These are phyloP conservation scores for Oryza punctata DNA, from an alignment of 176 grass and related monocot species.

Conservation along the genomic window DNA sequence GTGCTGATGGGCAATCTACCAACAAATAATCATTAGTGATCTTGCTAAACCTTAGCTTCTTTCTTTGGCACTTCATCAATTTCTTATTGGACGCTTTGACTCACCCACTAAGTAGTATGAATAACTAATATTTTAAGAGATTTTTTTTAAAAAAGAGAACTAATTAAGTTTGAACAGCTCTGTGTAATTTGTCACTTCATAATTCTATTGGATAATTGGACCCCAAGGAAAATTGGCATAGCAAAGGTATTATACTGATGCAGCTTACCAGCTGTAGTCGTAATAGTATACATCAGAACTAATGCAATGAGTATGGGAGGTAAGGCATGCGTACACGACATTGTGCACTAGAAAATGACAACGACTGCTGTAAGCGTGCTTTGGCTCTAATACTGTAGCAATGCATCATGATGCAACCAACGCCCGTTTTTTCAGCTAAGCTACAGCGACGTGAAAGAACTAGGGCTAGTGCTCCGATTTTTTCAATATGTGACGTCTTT, in stretches of 20 bases:
- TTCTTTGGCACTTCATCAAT: background rate
- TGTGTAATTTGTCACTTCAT: background rate
- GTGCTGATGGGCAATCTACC: background rate
- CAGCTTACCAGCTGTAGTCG: background rate
- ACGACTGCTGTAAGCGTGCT: background rate
- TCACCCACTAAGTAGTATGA: constrained; percentile 37
- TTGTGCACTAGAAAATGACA: background rate
- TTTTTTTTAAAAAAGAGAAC: background rate
- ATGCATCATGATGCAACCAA: background rate
- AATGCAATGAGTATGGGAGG: background rate
- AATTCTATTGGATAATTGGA: constrained; percentile 19
- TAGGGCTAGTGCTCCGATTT: background rate
- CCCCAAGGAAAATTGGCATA: background rate
- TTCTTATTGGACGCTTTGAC: constrained; percentile 41
- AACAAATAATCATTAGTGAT: background rate
- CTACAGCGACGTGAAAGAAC: background rate
- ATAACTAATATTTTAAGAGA: background rate
- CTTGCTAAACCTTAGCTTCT: background rate
- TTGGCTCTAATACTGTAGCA: background rate
- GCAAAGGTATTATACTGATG: background rate
- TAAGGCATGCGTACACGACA: constrained; percentile 13
- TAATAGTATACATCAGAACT: background rate
- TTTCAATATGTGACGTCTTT: too few species aligned
- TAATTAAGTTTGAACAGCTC: constrained; percentile 21
- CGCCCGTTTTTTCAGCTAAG: background rate